These are phyloP conservation scores for Pelargonium nanum DNA, from an alignment of 345 rosid genomes.

Conservation along the genomic window DNA sequence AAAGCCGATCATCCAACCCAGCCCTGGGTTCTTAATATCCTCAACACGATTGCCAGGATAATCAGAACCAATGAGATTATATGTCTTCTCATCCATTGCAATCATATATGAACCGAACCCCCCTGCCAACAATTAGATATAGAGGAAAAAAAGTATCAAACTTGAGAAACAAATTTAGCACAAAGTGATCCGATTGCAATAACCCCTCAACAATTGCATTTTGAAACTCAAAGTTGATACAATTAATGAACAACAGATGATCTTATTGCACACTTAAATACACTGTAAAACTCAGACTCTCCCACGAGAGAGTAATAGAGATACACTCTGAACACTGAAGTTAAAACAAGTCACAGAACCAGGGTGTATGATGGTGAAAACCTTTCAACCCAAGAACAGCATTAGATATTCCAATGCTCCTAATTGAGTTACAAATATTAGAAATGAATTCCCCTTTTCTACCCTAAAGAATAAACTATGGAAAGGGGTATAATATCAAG, in stretches of 20 bases:
- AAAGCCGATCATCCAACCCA: slow-evolving; percentile 90
- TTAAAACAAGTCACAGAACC: too few relatives aligned
- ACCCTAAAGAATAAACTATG: neutral
- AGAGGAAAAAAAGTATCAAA: neutral
- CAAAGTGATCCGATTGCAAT: too few relatives aligned
- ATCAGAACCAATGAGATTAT: slow-evolving; percentile 69
- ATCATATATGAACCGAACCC: slow-evolving; percentile 83
- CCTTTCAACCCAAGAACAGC: too few relatives aligned
- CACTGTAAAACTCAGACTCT: too few relatives aligned
- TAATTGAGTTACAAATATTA: too few relatives aligned
- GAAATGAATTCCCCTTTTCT: neutral
- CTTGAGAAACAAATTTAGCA: neutral
- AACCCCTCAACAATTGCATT: too few relatives aligned
- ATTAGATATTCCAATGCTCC: neutral
- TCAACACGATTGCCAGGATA: slow-evolving; percentile 68
- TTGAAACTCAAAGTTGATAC: neutral
- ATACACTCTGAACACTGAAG: too few relatives aligned
- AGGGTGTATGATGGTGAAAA: neutral
- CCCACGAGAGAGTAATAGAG: too few relatives aligned
- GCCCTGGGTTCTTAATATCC: slow-evolving; percentile 70
- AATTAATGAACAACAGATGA: neutral
- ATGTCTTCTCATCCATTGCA: slow-evolving; percentile 83
- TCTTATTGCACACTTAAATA: neutral
- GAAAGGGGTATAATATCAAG: neutral
- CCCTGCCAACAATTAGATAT: slow-evolving; percentile 28